phyloP scores from a whole-genome alignment of 169 alveolate genomes.

The Theileria parva region DNA sequence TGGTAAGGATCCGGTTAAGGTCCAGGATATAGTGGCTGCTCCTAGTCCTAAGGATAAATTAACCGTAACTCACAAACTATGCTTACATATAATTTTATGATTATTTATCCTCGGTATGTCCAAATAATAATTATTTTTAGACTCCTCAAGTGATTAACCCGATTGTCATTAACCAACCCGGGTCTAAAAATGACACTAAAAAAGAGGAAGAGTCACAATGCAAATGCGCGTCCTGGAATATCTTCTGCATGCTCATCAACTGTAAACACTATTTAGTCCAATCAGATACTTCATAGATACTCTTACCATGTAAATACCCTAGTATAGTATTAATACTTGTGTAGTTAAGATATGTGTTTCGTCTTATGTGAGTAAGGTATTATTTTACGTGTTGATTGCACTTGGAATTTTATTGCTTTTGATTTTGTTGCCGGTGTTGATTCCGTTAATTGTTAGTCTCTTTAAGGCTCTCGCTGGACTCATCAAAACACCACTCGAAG shows the following conservation, averaged over 20 bases:
- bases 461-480: neutral
- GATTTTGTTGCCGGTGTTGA: slow-evolving; percentile 50
- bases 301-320: neutral
- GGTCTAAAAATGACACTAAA: neutral
- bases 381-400: slow-evolving; percentile 41
- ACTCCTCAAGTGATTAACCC: neutral
- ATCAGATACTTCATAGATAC: neutral
- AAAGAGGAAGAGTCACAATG: slow-evolving; percentile 13
- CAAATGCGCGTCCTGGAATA: slow-evolving; percentile 39
- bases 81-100: neutral
- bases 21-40: neutral
- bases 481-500: slow-evolving; percentile 7
- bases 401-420: slow-evolving; percentile 32
- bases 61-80: neutral
- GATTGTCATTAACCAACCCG: neutral
- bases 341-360: slow-evolving; percentile 42
- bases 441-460: slow-evolving; percentile 22
- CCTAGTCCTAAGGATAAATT: neutral
- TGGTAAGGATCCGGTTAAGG: neutral
- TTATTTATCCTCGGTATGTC: neutral
- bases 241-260: slow-evolving; percentile 44
- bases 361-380: slow-evolving; percentile 27
- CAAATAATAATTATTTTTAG: neutral
- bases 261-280: slow-evolving; percentile 3
- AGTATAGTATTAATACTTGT: neutral